phyloP scores from a whole-genome alignment of 805 yeast genomes.

The Brettanomyces sp. region DNA sequence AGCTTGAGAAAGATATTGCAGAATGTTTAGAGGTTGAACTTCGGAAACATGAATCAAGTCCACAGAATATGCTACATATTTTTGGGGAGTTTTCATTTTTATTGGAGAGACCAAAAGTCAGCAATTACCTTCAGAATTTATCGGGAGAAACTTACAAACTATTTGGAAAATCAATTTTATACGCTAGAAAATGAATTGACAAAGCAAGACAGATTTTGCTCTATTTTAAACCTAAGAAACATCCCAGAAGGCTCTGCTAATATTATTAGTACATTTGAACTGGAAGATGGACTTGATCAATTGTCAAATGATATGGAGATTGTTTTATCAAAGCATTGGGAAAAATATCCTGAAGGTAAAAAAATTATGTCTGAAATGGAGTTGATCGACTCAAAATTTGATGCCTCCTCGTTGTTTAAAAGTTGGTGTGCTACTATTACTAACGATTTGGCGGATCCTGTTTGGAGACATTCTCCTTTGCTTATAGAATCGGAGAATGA shows the following conservation, averaged over 20 bases:
- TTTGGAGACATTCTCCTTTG: conserved; percentile 24
- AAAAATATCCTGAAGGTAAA: conserved; percentile 54
- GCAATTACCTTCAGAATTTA: conserved; percentile 51
- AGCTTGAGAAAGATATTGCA: too few species aligned
- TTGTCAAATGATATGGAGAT: conserved; percentile 37
- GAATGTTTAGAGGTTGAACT: conserved; percentile 8
- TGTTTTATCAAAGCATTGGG: conserved; percentile 56
- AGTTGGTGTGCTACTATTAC: conserved; percentile 35
- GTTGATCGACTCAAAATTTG: conserved; percentile 35
- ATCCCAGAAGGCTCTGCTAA: conserved; percentile 39
- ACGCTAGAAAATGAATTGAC: conserved; percentile 29
- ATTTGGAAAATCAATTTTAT: conserved; percentile 38
- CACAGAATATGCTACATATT: conserved; percentile 42
- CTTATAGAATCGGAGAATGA: conserved; percentile 19
- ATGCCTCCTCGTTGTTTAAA: conserved; percentile 31
- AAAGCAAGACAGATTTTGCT: conserved; percentile 25
- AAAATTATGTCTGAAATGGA: conserved; percentile 43
- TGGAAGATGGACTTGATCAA: conserved; percentile 32
- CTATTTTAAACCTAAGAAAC: conserved; percentile 32
- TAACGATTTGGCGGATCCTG: conserved; percentile 6
- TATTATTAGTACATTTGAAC: conserved; percentile 45
- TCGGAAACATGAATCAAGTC: conserved; percentile 22
- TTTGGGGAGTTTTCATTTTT: conserved; percentile 41
- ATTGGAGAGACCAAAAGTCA: conserved; percentile 41
- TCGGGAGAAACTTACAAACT: conserved; percentile 40